Conservation (phyloP, 2,329 filamentous ascomycete genomes). For the Parastagonospora avenae region DNA sequence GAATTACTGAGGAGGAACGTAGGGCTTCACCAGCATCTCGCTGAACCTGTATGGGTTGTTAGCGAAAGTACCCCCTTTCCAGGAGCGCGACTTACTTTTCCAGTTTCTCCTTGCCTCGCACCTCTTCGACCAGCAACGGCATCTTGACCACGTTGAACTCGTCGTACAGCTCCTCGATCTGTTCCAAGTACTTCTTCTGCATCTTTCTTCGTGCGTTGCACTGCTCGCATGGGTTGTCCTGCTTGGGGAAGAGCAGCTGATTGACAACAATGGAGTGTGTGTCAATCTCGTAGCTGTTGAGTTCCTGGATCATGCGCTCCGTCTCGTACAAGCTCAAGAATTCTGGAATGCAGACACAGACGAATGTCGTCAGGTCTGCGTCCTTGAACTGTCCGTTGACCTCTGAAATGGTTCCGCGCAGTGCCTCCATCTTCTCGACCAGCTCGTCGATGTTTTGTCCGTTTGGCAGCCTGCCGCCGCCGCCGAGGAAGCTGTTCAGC, state of each 20-base stretch:
- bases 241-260: constrained; percentile 90
- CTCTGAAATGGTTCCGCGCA: constrained; percentile 91
- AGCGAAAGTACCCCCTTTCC: constrained; percentile 3
- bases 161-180: constrained; percentile 97
- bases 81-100: constrained; percentile 62
- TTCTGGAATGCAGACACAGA: constrained; percentile 97
- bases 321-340: constrained; percentile 98
- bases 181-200: constrained; percentile 99
- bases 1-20: constrained; percentile 64
- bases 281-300: constrained; percentile 91
- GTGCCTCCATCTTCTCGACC: constrained; percentile 89
- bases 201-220: constrained; percentile 94
- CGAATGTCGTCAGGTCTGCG: constrained; percentile 91
- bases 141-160: constrained; percentile 99
- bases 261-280: constrained; percentile 98
- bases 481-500: constrained; percentile 88
- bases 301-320: constrained; percentile 98
- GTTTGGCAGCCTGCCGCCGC: constrained; percentile 77
- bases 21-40: constrained; percentile 80
- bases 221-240: constrained; percentile 86
- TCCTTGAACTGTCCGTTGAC: constrained; percentile 99
- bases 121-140: constrained; percentile 93
- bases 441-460: constrained; percentile 93
- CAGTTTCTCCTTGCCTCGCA: constrained; percentile 90
- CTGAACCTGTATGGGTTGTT: constrained; percentile 62